phyloP scores from a whole-genome alignment of 2,329 filamentous ascomycete genomes.

The Ophiostoma sp. region DNA sequence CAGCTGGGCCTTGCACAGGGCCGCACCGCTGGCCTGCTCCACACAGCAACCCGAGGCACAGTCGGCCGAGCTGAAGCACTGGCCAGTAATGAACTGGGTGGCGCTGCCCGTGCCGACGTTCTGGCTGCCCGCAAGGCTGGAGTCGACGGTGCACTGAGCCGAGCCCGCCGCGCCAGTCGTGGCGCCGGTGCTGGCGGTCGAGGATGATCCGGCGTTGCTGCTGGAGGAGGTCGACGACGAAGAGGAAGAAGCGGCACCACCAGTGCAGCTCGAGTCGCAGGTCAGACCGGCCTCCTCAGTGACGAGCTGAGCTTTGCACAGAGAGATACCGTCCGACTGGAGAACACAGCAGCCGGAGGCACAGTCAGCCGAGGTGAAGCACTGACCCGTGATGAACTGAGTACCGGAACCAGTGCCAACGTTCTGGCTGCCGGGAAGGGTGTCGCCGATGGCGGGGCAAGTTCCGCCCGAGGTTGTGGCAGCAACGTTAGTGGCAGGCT shows the following conservation, averaged over 20 bases:
- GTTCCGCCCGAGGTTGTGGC: constrained; percentile 1
- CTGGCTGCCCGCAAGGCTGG: constrained; percentile 39
- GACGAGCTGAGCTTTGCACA: constrained; percentile 28
- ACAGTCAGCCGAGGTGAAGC: constrained; percentile 35
- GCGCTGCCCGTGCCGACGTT: constrained; percentile 35
- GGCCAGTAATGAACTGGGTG: constrained; percentile 36
- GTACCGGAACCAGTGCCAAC: constrained; percentile 34
- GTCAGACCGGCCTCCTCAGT: constrained; percentile 26
- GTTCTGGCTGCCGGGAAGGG: constrained; percentile 38
- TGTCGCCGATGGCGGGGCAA: constrained; percentile 34
- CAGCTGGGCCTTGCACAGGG: constrained; percentile 28
- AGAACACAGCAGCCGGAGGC: constrained; percentile 36
- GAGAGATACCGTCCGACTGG: constrained; percentile 27
- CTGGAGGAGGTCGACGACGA: background rate
- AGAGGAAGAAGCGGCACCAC: background rate
- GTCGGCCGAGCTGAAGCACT: constrained; percentile 34
- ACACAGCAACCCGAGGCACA: constrained; percentile 37
- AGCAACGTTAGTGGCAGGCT: background rate
- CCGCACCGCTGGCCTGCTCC: constrained; percentile 25
- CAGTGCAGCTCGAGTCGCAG: constrained; percentile 28
- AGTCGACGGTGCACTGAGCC: constrained; percentile 31
- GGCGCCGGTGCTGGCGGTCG: background rate
- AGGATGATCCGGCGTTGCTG: background rate
- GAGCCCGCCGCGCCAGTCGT: constrained; percentile 14
- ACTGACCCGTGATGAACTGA: constrained; percentile 38